These are phyloP conservation scores for Fusarium mangiferae DNA, from an alignment of 2,329 filamentous ascomycete genomes.

Conservation along the genomic window DNA sequence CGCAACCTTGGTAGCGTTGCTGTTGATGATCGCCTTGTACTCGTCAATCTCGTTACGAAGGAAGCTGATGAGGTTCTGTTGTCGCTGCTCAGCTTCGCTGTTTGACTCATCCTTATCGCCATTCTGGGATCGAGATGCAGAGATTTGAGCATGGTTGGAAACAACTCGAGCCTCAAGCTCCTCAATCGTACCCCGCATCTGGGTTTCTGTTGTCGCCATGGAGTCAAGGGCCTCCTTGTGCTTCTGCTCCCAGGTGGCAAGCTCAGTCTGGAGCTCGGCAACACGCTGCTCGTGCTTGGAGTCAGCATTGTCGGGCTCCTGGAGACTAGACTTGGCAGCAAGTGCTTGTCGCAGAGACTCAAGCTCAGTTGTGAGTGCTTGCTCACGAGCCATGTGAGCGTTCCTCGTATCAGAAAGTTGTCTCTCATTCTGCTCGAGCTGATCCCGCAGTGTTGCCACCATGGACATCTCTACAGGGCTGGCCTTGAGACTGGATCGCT, in stretches of 20 bases:
- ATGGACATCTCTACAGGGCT: conserved; percentile 92
- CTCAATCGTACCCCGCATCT: conserved; percentile 76
- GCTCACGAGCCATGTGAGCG: conserved; percentile 77
- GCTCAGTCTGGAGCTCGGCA: conserved; percentile 74
- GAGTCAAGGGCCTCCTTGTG: conserved; percentile 76
- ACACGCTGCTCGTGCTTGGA: conserved; percentile 67
- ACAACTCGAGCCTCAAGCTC: conserved; percentile 73
- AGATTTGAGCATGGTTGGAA: conserved; percentile 63
- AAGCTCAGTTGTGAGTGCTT: conserved; percentile 77
- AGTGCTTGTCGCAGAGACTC: conserved; percentile 71
- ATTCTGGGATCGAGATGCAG: conserved; percentile 54
- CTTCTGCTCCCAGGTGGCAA: conserved; percentile 79
- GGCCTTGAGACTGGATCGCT: conserved; percentile 86
- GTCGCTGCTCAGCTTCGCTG: conserved; percentile 61
- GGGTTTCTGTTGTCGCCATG: conserved; percentile 77
- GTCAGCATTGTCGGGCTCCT: conserved; percentile 46
- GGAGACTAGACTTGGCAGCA: conserved; percentile 37
- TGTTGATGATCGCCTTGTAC: conserved; percentile 78
- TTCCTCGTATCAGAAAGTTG: conserved; percentile 80
- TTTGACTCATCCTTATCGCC: conserved; percentile 54
- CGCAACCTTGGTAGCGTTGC: conserved; percentile 74
- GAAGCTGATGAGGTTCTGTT: conserved; percentile 67
- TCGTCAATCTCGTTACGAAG: conserved; percentile 82
- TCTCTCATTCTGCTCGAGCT: conserved; percentile 86
- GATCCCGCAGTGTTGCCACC: conserved; percentile 85